Base-by-base conservation (phyloP, 495 filamentous ascomycete genomes). In the Chaetomidium leptoderma region DNA sequence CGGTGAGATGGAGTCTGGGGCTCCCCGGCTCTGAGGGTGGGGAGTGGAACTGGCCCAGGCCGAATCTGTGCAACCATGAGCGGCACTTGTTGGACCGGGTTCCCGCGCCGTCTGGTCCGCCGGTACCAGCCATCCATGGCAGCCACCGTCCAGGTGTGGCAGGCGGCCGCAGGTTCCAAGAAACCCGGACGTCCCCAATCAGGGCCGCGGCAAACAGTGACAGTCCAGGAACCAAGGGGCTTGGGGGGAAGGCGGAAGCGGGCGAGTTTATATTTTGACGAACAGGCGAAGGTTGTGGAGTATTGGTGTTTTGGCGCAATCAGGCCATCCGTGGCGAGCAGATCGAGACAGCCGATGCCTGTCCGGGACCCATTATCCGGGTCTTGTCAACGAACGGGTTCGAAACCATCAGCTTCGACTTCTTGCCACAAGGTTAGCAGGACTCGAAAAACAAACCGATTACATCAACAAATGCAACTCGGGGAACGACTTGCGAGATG, bases 151-250 rank as follows among this genome's bases (percentile, higher is more conserved):
- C 32, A 23, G 57, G 47, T 35, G 45, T 36, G 30, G 32, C 53
- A 54, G 32, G 58, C 53, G 59, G n/a, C 29, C 46, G 45, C 53
- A 60, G 53, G 45, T 50, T 53, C 47, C 57, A 61, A n/a, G 47
- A 16, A 40, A 37, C 8, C 49, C 57, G 66, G 68, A 63, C 59
- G 58, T 65, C 63, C 61, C 66, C 66, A 66, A 66, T 59, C 58
- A 62, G 47, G 51, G 45, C 66, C 59, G 66, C n/a, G n/a, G n/a
- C 30, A 39, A 39, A 47, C 9, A 51, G 36, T 4, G 45, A 48
- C 24, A 30, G 44, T 62, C 45, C 63, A 70, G 63, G 62, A 64
- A 67, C 61, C 49, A 27, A 21, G 43, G 40, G 30, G 27, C 23
- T 30, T 2, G 16, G 47, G 16, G 27, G 43, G 17, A 29, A 53